A percentile compares a stretch with the other conserved stretches of the same genome.
Evolutionary conservation across 129 eudicot species (phyloP).

Genomic region (Artemisia annua): DNA sequence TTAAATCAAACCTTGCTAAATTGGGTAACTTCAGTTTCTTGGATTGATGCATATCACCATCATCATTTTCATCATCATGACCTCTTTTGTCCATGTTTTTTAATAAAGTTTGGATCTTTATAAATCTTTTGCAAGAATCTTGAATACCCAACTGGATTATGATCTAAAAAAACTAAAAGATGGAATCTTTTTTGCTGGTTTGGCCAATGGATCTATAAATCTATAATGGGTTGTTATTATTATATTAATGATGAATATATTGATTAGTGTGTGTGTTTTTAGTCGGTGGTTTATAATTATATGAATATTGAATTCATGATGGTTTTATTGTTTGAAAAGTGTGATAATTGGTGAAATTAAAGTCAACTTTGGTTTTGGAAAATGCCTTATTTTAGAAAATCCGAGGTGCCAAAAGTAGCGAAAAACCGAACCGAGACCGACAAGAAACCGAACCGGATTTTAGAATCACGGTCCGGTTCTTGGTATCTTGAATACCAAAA

Average conservation of each 20-base stretch:
- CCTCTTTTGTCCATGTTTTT: conserved; percentile 33
- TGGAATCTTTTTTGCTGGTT: no score
- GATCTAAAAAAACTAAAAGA: conserved; percentile 1
- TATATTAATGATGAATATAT: not conserved
- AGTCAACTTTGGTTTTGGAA: no score
- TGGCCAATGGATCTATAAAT: no score
- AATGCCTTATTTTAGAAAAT: no score
- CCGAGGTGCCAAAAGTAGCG: no score
- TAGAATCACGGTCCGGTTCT: no score
- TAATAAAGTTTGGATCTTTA: conserved; percentile 15
- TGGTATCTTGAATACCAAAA: no score
- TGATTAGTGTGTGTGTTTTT: conserved; percentile 24
- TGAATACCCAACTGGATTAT: conserved; percentile 23
- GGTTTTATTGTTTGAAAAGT: not conserved
- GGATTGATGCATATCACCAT: conserved; percentile 36
- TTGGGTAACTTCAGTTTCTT: conserved; percentile 52
- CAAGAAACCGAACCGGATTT: no score
- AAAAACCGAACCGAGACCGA: no score
- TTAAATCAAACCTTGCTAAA: conserved; percentile 48
- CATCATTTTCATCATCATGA: conserved; percentile 31
- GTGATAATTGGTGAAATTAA: no score
- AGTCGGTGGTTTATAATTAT: conserved; percentile 45
- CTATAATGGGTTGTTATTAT: no score
- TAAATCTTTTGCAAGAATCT: conserved; percentile 6
- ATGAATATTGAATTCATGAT: conserved; percentile 27